Percentiles rank a stretch among this genome's conserved stretches.
Evolutionary conservation across 2,329 filamentous ascomycete genomes (phyloP).

Genomic region (Venturiaceae sp.): DNA sequence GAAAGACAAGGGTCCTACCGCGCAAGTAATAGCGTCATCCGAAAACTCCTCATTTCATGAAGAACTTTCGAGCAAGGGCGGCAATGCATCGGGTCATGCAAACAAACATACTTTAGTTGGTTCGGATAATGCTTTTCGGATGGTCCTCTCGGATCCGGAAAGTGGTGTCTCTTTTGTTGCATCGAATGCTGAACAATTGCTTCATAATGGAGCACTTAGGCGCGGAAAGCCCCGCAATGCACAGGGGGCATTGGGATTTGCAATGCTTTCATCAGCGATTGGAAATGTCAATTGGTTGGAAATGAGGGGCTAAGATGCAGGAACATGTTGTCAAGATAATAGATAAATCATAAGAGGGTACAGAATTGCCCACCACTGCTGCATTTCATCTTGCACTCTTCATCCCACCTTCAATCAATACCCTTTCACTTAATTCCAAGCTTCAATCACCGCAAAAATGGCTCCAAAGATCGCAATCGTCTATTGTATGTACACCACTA

Average conservation of each 20-base stretch:
- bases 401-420: not conserved
- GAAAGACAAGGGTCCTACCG: too few relatives aligned
- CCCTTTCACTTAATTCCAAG: not conserved
- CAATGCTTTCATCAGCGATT: not conserved
- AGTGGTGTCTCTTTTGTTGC: not conserved
- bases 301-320: not conserved
- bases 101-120: too few relatives aligned
- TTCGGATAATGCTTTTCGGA: not conserved
- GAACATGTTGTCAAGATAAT: not conserved
- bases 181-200: not conserved
- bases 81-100: too few relatives aligned
- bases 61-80: too few relatives aligned
- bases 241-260: not conserved
- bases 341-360: not conserved
- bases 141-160: not conserved
- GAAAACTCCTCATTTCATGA: too few relatives aligned
- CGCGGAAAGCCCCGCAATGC: not conserved
- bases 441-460: conserved; percentile 40
- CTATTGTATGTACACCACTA: conserved; percentile 49
- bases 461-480: conserved; percentile 88
- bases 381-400: not conserved
- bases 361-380: not conserved
- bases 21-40: too few relatives aligned
- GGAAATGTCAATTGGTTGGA: not conserved
- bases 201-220: not conserved